A percentile compares a stretch with the other conserved stretches of the same genome.
Evolutionary conservation across 495 filamentous ascomycete genomes (phyloP).

Genomic region (Cryomyces antarcticus): DNA sequence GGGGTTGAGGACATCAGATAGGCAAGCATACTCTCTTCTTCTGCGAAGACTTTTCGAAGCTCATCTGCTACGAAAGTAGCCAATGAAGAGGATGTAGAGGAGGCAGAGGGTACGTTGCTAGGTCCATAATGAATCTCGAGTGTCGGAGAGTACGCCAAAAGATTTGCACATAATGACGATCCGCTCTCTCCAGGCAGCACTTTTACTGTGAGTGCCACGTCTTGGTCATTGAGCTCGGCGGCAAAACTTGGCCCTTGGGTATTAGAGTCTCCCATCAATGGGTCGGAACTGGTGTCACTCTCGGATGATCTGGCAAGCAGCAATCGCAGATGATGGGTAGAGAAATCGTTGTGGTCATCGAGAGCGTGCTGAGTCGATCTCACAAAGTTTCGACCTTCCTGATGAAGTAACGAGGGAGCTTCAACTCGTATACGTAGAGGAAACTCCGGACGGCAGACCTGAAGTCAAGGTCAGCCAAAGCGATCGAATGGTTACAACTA

Average conservation of each 20-base stretch:
- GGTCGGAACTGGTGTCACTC: too few species aligned
- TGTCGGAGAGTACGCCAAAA: constrained; percentile 45
- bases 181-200: constrained; percentile 40
- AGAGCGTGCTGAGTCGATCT: constrained; percentile 75
- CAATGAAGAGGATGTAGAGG: constrained; percentile 49
- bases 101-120: constrained; percentile 46
- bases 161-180: constrained; percentile 31
- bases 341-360: constrained; percentile 80
- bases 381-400: constrained; percentile 58
- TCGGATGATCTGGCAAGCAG: too few species aligned
- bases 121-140: constrained; percentile 67
- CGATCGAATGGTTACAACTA: background rate
- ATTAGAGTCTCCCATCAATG: constrained; percentile 1
- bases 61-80: constrained; percentile 64
- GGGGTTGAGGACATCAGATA: constrained; percentile 45
- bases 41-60: constrained; percentile 58
- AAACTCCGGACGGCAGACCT: constrained; percentile 79
- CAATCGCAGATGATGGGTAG: constrained; percentile 69
- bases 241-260: background rate
- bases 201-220: constrained; percentile 47
- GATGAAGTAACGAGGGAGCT: constrained; percentile 39
- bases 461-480: constrained; percentile 1
- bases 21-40: constrained; percentile 78
- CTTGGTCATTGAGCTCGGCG: constrained; percentile 15
- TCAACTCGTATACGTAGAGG: constrained; percentile 67